Conservation (phyloP, 2,329 filamentous ascomycete genomes). For the Phyllosticta paracitricarpa region DNA sequence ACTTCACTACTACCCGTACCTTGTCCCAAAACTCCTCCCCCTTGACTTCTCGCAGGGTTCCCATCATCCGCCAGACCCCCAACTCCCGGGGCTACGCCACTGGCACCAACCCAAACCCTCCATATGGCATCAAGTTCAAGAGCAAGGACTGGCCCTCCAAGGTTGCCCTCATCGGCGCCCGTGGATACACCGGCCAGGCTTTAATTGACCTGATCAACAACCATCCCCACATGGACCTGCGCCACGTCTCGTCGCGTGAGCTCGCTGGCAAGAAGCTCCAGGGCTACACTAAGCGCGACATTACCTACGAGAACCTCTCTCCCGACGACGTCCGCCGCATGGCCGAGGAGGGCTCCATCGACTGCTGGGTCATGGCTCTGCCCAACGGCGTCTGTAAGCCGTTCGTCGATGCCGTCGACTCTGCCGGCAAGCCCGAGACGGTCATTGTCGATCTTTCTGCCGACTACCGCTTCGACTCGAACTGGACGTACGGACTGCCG, state of each 20-base stretch:
- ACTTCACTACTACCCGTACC: slow-evolving; percentile 47
- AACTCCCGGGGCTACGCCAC: slow-evolving; percentile 46
- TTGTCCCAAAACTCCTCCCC: neutral
- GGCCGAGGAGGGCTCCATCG: slow-evolving; percentile 73
- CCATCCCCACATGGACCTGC: slow-evolving; percentile 82
- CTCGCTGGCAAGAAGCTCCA: slow-evolving; percentile 76
- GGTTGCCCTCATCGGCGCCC: slow-evolving; percentile 79
- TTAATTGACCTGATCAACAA: slow-evolving; percentile 77
- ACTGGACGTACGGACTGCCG: slow-evolving; percentile 84
- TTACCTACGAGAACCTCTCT: slow-evolving; percentile 83
- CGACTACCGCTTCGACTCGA: slow-evolving; percentile 80
- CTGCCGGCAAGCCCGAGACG: slow-evolving; percentile 53
- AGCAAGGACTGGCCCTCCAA: slow-evolving; percentile 70
- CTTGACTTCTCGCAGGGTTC: neutral
- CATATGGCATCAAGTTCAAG: slow-evolving; percentile 77
- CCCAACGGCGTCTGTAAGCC: slow-evolving; percentile 93
- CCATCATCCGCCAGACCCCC: neutral
- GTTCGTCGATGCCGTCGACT: slow-evolving; percentile 79
- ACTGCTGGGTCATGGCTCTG: slow-evolving; percentile 96
- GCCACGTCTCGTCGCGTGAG: slow-evolving; percentile 88
- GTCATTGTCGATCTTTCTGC: slow-evolving; percentile 92
- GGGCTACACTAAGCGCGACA: slow-evolving; percentile 83
- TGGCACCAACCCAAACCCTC: slow-evolving; percentile 78
- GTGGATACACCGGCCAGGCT: slow-evolving; percentile 89
- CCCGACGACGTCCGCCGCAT: slow-evolving; percentile 79